These are phyloP conservation scores for Pascua guehoae DNA, from an alignment of 1,284 basidiomycete genomes.

Conservation along the genomic window DNA sequence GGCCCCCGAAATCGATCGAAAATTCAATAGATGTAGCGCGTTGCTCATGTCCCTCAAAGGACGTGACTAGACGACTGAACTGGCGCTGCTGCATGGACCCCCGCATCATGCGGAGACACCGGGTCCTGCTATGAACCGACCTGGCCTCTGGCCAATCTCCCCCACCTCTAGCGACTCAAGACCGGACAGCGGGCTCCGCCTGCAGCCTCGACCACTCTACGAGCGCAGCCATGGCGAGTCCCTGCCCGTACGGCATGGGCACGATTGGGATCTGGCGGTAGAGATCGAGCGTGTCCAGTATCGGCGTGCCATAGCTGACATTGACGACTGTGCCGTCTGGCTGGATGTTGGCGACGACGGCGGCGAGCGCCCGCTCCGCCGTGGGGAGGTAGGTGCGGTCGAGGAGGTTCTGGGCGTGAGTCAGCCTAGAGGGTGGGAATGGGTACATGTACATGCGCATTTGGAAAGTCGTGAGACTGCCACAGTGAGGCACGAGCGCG, in stretches of 20 bases:
- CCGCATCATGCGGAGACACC: too few species aligned
- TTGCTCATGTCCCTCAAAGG: too few species aligned
- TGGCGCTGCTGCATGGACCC: too few species aligned
- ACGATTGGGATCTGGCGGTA: conserved; percentile 57
- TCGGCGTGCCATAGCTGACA: conserved; percentile 58
- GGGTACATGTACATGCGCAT: too few species aligned
- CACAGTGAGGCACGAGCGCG: too few species aligned
- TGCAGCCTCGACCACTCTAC: conserved; percentile 42
- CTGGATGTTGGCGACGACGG: conserved; percentile 55
- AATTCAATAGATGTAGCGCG: too few species aligned
- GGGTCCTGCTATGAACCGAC: too few species aligned
- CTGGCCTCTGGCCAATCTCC: too few species aligned
- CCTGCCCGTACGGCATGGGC: conserved; percentile 63
- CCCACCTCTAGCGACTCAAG: too few species aligned
- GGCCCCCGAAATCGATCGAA: too few species aligned
- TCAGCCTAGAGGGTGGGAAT: neutral
- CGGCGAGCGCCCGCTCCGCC: conserved; percentile 54
- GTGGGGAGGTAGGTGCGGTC: conserved; percentile 52
- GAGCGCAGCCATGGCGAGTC: conserved; percentile 53
- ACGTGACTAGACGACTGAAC: too few species aligned
- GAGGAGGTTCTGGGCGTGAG: conserved; percentile 16
- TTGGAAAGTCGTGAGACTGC: too few species aligned
- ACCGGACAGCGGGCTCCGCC: neutral
- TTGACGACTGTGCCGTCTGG: conserved; percentile 55
- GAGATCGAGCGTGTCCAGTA: conserved; percentile 55